Percentiles rank a stretch among this genome's conserved stretches.
Conservation (phyloP, 108 stramenopile species). For the Aurantiochytrium sp. region DNA sequence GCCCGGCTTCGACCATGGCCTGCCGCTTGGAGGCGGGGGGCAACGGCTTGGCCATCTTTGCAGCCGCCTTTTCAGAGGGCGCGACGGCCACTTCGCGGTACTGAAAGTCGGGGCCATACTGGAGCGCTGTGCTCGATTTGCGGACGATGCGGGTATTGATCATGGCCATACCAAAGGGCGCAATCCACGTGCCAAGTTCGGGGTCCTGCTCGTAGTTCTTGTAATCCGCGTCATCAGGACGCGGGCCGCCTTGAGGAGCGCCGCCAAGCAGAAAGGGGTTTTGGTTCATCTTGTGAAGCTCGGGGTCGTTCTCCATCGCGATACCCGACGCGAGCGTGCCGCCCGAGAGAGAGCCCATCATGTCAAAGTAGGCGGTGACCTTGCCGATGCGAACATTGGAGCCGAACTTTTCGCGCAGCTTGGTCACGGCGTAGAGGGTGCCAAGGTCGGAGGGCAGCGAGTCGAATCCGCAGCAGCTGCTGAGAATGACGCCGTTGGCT, state of each 20-base stretch:
- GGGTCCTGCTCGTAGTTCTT: constrained; percentile 78
- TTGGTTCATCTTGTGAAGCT: background rate
- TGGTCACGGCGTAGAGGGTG: background rate
- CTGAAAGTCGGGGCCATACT: background rate
- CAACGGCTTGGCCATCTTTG: too few species aligned
- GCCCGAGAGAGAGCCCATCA: background rate
- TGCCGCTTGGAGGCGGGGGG: background rate
- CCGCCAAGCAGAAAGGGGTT: background rate
- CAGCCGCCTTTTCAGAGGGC: background rate
- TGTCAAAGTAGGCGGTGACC: background rate
- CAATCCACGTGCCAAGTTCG: constrained; percentile 63
- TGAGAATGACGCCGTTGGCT: constrained; percentile 57
- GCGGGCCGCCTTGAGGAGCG: background rate
- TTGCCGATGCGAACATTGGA: background rate
- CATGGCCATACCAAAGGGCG: constrained; percentile 19
- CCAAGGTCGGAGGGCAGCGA: constrained; percentile 74
- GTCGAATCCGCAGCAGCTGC: constrained; percentile 74
- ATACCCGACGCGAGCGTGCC: constrained; percentile 7
- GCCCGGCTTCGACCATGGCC: constrained; percentile 11
- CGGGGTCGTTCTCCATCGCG: background rate
- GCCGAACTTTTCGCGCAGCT: constrained; percentile 13
- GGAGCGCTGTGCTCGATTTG: background rate
- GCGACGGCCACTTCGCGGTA: background rate
- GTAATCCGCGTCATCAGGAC: constrained; percentile 81
- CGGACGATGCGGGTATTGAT: constrained; percentile 22